A percentile compares a stretch with the other conserved stretches of the same genome.
phyloP scores from a whole-genome alignment of 148 eudicot species.

The Cornus controversa region DNA sequence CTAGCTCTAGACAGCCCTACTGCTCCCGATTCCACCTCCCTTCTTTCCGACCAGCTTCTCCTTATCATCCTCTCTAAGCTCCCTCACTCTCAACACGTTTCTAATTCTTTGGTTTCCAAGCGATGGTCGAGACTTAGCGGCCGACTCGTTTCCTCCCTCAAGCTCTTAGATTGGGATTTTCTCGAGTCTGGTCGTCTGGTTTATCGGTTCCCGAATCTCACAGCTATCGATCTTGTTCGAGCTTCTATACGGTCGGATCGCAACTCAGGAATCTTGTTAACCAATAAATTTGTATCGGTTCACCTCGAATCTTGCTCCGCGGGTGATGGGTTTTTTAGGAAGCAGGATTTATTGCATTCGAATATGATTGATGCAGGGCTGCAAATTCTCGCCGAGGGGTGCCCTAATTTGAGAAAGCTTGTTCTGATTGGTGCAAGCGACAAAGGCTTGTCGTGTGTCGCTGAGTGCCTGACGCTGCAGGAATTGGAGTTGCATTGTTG shows the following conservation, averaged over 20 bases:
- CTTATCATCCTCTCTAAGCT: slow-evolving; percentile 49
- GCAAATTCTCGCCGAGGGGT: slow-evolving; percentile 54
- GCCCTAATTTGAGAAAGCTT: slow-evolving; percentile 64
- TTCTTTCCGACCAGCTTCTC: slow-evolving; percentile 58
- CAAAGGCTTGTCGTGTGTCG: slow-evolving; percentile 53
- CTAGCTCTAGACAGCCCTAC: slow-evolving; percentile 17
- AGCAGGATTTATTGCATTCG: slow-evolving; percentile 41
- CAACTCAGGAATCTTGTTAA: slow-evolving; percentile 61
- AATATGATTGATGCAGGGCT: slow-evolving; percentile 39
- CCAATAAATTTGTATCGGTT: slow-evolving; percentile 46
- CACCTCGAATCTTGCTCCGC: slow-evolving; percentile 37
- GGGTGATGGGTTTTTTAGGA: slow-evolving; percentile 38
- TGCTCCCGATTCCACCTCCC: slow-evolving; percentile 24
- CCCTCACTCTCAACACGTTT: slow-evolving; percentile 36
- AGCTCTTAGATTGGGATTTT: slow-evolving; percentile 71
- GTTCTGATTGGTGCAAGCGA: slow-evolving; percentile 54
- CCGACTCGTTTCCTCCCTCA: slow-evolving; percentile 37
- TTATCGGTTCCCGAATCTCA: slow-evolving; percentile 62
- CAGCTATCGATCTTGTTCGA: slow-evolving; percentile 46
- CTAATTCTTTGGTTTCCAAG: slow-evolving; percentile 62
- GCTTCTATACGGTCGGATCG: slow-evolving; percentile 44
- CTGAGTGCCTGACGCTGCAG: slow-evolving; percentile 60
- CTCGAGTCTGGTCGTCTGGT: slow-evolving; percentile 65
- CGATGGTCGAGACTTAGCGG: slow-evolving; percentile 67
- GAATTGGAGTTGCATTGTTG: slow-evolving; percentile 79